Evolutionary conservation across 2,329 filamentous ascomycete species (phyloP).

Genomic region (Colletotrichum camelliae): DNA sequence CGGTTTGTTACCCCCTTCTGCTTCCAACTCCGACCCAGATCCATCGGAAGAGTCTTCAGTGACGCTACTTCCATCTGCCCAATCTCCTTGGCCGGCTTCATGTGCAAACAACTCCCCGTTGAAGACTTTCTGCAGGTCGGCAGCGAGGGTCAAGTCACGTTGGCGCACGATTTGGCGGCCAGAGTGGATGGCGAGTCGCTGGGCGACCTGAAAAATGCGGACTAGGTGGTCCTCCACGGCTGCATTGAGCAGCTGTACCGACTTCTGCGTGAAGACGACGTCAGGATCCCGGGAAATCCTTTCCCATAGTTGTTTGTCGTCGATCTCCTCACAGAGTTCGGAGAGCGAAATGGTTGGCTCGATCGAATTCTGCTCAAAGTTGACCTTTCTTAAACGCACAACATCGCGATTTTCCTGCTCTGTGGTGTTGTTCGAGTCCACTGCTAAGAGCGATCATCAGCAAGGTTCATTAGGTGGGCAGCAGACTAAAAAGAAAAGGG

Average conservation of each 20-base stretch:
- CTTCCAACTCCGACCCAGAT: too few species aligned
- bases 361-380: neutral
- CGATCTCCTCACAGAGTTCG: neutral
- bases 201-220: neutral
- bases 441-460: neutral
- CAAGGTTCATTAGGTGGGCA: neutral
- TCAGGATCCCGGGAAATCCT: neutral
- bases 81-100: neutral
- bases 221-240: neutral
- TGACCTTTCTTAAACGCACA: neutral
- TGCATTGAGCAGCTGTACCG: neutral
- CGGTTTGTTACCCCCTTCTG: too few species aligned
- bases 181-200: neutral
- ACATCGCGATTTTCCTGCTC: neutral
- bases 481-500: neutral
- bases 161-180: neutral
- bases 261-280: neutral
- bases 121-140: neutral
- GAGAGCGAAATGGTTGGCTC: neutral
- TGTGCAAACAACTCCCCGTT: neutral
- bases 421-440: neutral
- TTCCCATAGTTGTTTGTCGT: neutral
- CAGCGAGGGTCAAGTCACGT: neutral
- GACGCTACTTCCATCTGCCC: neutral
- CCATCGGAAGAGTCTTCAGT: too few species aligned